A percentile compares a stretch with the other conserved stretches of the same genome.
These are phyloP conservation scores for Arthrobotrys conoides DNA, from an alignment of 2,329 filamentous ascomycete genomes.

Conservation along the genomic window DNA sequence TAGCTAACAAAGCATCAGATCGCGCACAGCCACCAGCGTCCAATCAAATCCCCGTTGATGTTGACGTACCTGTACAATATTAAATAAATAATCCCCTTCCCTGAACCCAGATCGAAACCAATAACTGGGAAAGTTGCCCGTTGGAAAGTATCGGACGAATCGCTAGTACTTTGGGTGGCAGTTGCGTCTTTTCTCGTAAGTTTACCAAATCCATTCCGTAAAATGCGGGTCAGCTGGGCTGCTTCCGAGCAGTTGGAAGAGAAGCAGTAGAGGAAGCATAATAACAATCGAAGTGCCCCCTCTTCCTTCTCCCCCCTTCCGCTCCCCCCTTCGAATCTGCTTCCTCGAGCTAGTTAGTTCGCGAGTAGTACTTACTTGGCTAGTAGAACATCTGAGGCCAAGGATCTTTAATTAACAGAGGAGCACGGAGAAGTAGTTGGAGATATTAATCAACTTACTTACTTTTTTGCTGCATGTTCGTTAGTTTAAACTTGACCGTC, in stretches of 20 bases:
- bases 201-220: slow-evolving; percentile 59
- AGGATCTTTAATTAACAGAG: slow-evolving; percentile 5
- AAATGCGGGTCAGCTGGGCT: slow-evolving; percentile 57
- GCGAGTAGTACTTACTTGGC: neutral
- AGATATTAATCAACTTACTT: slow-evolving; percentile 1
- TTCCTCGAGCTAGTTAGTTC: neutral
- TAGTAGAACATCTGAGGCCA: neutral
- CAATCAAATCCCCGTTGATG: slow-evolving; percentile 8
- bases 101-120: slow-evolving; percentile 13
- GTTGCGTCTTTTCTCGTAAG: slow-evolving; percentile 54
- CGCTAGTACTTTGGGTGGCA: slow-evolving; percentile 9
- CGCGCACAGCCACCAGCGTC: slow-evolving; percentile 50
- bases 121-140: slow-evolving; percentile 7
- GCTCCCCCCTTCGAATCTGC: neutral
- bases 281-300: neutral
- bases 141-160: slow-evolving; percentile 44
- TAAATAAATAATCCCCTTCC: slow-evolving; percentile 11
- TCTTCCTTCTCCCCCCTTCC: neutral
- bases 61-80: slow-evolving; percentile 24
- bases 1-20: slow-evolving; percentile 39
- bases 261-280: slow-evolving; percentile 2
- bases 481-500: neutral
- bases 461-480: too few relatives aligned
- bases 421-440: neutral
- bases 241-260: slow-evolving; percentile 29